Evolutionary conservation across 2,329 filamentous ascomycete genomes (phyloP).

Genomic region (Sordariomycetes sp.): DNA sequence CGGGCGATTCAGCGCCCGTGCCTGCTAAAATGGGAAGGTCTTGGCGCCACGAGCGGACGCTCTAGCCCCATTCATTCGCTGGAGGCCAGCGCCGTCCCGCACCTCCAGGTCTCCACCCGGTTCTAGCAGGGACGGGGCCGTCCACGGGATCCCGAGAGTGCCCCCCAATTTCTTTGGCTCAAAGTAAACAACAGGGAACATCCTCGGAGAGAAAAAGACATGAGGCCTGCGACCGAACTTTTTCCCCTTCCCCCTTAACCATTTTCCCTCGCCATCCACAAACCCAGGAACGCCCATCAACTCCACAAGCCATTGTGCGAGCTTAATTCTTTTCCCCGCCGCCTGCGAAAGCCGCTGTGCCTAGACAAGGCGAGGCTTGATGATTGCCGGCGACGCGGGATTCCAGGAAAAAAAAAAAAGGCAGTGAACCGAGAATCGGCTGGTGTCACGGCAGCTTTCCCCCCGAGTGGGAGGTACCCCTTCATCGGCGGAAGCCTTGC

Average conservation of each 20-base stretch:
- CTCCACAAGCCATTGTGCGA: not conserved
- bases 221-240: conserved; percentile 1
- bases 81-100: not conserved
- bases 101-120: not conserved
- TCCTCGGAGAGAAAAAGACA: not conserved
- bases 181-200: not conserved
- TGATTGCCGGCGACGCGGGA: not conserved
- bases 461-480: not conserved
- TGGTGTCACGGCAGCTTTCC: not conserved
- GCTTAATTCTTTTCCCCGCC: not conserved
- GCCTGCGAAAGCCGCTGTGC: not conserved
- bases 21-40: not conserved
- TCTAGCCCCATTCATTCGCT: not conserved
- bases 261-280: not conserved
- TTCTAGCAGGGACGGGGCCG: not conserved
- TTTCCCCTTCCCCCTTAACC: not conserved
- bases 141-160: not conserved
- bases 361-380: not conserved
- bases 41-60: not conserved
- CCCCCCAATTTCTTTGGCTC: not conserved
- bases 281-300: not conserved
- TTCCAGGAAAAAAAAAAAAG: not conserved
- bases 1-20: not conserved
- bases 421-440: not conserved
- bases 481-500: not conserved